Evolutionary conservation across 176 grass and related monocot species (phyloP).

Genomic region (Thinopyrum elongatum): DNA sequence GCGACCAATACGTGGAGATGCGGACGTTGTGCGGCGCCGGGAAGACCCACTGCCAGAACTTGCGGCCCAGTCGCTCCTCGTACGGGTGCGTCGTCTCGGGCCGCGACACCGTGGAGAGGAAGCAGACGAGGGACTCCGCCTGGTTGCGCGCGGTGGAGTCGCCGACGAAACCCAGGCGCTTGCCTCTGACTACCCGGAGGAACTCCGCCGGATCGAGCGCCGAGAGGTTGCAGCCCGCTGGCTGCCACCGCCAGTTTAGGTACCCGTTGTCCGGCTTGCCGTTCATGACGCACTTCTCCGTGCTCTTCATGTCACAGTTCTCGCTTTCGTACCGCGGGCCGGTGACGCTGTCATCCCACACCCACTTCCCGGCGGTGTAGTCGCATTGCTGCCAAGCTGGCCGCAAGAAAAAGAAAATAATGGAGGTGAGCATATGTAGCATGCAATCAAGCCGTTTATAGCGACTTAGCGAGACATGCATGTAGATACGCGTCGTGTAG

Average conservation of each 20-base stretch:
- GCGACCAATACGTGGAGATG: slow-evolving; percentile 45
- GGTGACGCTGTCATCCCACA: slow-evolving; percentile 16
- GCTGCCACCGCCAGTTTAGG: slow-evolving; percentile 41
- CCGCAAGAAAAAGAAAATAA: not conserved
- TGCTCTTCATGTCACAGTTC: slow-evolving; percentile 29
- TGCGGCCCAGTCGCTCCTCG: slow-evolving; percentile 14
- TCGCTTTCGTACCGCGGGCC: slow-evolving; percentile 33
- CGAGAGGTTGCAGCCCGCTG: not conserved
- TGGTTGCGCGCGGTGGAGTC: slow-evolving; percentile 45
- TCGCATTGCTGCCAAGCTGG: slow-evolving; percentile 25
- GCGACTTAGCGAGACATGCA: too few relatives aligned
- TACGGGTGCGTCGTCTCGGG: slow-evolving; percentile 15
- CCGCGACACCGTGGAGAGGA: slow-evolving; percentile 13
- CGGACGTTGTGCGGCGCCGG: slow-evolving; percentile 18
- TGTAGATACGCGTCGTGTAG: too few relatives aligned
- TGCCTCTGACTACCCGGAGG: not conserved
- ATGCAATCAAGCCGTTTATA: not conserved
- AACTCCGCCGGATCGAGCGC: slow-evolving; percentile 12
- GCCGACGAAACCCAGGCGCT: slow-evolving; percentile 28
- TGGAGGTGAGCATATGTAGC: not conserved
- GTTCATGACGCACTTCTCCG: slow-evolving; percentile 38
- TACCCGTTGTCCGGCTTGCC: slow-evolving; percentile 41
- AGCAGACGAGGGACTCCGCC: slow-evolving; percentile 37
- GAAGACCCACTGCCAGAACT: slow-evolving; percentile 38
- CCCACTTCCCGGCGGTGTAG: not conserved